Percentiles rank a stretch among this genome's conserved stretches.
Evolutionary conservation across 768 basidiomycete genomes (phyloP).

Genomic region (Gelatoporia subvermispora): DNA sequence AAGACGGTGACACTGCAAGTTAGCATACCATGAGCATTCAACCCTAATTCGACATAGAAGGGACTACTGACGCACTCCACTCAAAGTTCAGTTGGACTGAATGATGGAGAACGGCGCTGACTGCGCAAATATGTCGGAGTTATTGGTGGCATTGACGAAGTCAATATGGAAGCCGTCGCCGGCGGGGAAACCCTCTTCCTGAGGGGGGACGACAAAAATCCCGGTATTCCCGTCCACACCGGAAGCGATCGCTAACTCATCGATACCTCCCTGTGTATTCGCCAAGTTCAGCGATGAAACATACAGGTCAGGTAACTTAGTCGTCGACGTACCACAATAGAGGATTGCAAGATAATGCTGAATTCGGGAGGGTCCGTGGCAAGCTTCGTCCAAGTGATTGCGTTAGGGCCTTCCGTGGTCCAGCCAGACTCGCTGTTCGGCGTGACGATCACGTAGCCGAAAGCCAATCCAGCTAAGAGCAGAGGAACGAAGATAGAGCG

Average conservation of each 20-base stretch:
- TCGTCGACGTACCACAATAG: constrained; percentile 45
- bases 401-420: constrained; percentile 50
- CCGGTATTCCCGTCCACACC: constrained; percentile 46
- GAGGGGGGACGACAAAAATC: constrained; percentile 40
- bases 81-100: constrained; percentile 65
- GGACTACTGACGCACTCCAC: no score
- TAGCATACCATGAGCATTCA: no score
- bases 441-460: constrained; percentile 55
- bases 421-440: constrained; percentile 47
- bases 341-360: constrained; percentile 47
- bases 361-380: constrained; percentile 64
- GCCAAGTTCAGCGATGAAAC: not conserved
- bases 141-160: constrained; percentile 45
- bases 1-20: no score
- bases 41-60: no score
- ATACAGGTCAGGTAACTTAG: not conserved
- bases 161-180: constrained; percentile 67
- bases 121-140: constrained; percentile 15
- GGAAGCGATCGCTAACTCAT: constrained; percentile 38
- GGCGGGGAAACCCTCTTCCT: constrained; percentile 58
- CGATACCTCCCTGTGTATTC: not conserved
- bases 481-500: constrained; percentile 36
- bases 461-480: constrained; percentile 45
- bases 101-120: constrained; percentile 62
- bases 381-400: constrained; percentile 59